Evolutionary conservation across 2,329 filamentous ascomycete genomes (phyloP).

Genomic region (Colletotrichum ledebouriae): DNA sequence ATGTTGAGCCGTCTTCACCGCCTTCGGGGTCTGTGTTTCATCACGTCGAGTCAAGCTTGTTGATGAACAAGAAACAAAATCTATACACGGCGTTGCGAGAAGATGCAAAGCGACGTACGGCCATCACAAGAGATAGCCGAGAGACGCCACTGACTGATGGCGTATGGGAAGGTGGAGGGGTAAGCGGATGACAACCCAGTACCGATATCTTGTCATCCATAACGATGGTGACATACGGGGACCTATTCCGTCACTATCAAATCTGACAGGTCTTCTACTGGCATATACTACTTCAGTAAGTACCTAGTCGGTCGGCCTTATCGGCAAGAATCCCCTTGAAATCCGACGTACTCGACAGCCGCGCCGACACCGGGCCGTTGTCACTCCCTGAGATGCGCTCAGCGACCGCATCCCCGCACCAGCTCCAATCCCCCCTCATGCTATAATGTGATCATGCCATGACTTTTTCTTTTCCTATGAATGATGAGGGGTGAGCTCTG

Average conservation of each 20-base stretch:
- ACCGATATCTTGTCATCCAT: slow-evolving; percentile 9
- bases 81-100: neutral
- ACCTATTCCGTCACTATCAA: neutral
- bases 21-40: slow-evolving; percentile 19
- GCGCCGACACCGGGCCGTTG: slow-evolving; percentile 38
- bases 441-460: neutral
- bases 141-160: neutral
- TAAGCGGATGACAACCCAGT: neutral
- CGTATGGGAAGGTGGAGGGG: slow-evolving; percentile 2
- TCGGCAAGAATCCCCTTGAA: neutral
- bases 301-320: neutral
- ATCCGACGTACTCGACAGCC: slow-evolving; percentile 5
- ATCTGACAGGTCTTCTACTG: neutral
- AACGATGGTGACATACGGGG: neutral
- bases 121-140: too few species aligned
- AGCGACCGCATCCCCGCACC: slow-evolving; percentile 21
- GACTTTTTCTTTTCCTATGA: neutral
- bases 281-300: neutral
- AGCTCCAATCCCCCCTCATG: neutral
- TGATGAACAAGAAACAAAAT: neutral
- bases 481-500: neutral
- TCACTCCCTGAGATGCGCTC: slow-evolving; percentile 36
- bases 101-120: too few species aligned
- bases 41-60: neutral
- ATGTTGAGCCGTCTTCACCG: slow-evolving; percentile 19